These are phyloP conservation scores for Annulohypoxylon truncatum DNA, from an alignment of 2,329 filamentous ascomycete species.

Conservation along the genomic window DNA sequence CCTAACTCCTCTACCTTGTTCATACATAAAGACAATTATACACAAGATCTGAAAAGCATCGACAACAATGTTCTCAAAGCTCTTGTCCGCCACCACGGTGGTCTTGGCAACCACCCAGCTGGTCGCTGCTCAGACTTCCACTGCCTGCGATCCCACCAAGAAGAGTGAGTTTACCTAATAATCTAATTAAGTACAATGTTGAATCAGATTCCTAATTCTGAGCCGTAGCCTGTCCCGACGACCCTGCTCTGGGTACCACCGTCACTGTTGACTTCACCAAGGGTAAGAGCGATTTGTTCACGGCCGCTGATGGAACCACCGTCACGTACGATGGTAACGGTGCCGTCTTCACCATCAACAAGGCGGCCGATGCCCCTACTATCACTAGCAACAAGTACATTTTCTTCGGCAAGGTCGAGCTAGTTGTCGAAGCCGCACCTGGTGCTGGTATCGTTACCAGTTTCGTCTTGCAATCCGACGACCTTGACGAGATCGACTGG, in stretches of 20 bases:
- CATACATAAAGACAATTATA: constrained; percentile 9
- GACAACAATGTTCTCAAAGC: constrained; percentile 59
- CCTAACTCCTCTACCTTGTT: constrained; percentile 12
- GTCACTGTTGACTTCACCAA: constrained; percentile 79
- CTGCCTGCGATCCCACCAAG: constrained; percentile 66
- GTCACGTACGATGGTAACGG: constrained; percentile 62
- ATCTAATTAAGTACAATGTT: not conserved
- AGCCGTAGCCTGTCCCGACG: constrained; percentile 71
- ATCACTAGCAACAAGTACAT: constrained; percentile 88
- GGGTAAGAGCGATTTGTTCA: constrained; percentile 71
- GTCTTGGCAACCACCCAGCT: constrained; percentile 62
- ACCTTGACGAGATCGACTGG: constrained; percentile 95
- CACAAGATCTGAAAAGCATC: constrained; percentile 14
- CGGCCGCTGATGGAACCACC: constrained; percentile 58
- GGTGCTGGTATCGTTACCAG: constrained; percentile 91
- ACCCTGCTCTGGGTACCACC: constrained; percentile 78
- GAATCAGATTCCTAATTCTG: constrained; percentile 40
- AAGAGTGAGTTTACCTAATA: constrained; percentile 55
- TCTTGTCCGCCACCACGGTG: constrained; percentile 59
- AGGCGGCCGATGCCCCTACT: constrained; percentile 74
- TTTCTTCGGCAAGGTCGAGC: constrained; percentile 92
- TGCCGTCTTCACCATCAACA: constrained; percentile 74
- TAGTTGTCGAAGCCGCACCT: constrained; percentile 80
- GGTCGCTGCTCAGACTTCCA: constrained; percentile 67
- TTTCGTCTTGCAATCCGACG: constrained; percentile 88